phyloP scores from a whole-genome alignment of 306 rosid genomes.

The apple (Malus domestica) region ASM211411v1 NC_041793.1:40942501-40943000 shows the following conservation, averaged over 20 bases:
- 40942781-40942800: not conserved
- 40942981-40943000: constrained; percentile 96
- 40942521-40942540: not conserved
- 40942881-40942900: constrained; percentile 95
- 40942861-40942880: constrained; percentile 77
- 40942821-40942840: constrained; percentile 1
- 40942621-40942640: constrained; percentile 44
- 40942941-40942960: constrained; percentile 92
- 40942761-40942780: not conserved
- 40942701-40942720: constrained; percentile 73
- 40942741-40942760: constrained; percentile 41
- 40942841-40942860: constrained; percentile 1
- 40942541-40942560: not conserved
- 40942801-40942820: not conserved
- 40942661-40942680: constrained; percentile 95
- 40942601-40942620: not conserved
- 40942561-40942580: not conserved
- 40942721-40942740: constrained; percentile 76
- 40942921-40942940: constrained; percentile 91
- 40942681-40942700: constrained; percentile 86
- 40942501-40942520: not conserved
- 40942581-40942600: not conserved
- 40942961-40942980: constrained; percentile 91
- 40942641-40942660: constrained; percentile 72
- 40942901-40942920: constrained; percentile 91